Percentiles rank a stretch among this genome's conserved stretches.
Evolutionary conservation across 495 filamentous ascomycete genomes (phyloP).

Genomic region (Penicillium roqueforti): DNA sequence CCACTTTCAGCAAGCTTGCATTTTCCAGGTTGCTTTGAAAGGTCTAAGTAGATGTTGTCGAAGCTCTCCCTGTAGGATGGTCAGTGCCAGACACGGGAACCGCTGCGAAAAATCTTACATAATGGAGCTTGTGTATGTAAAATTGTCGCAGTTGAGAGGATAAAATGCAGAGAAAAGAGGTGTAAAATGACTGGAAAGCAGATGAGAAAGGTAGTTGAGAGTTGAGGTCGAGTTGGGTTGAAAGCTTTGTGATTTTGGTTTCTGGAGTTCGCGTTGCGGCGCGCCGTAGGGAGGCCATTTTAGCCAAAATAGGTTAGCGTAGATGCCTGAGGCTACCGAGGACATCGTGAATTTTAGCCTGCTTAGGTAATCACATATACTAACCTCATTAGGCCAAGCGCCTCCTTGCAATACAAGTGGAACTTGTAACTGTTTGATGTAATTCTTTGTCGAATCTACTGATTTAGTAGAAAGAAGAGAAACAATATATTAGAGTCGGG

Average conservation of each 20-base stretch:
- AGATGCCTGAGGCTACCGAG: slow-evolving; percentile 17
- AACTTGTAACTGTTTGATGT: too few species aligned
- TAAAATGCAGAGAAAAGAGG: neutral
- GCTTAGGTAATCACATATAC: too few species aligned
- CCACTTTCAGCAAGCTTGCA: slow-evolving; percentile 91
- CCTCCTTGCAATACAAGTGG: too few species aligned
- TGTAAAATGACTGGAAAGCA: slow-evolving; percentile 1
- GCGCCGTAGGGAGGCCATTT: slow-evolving; percentile 30
- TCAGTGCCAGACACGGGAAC: slow-evolving; percentile 23
- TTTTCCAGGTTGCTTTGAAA: slow-evolving; percentile 84
- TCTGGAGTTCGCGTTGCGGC: slow-evolving; percentile 37
- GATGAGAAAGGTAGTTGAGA: slow-evolving; percentile 1
- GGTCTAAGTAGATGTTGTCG: slow-evolving; percentile 90
- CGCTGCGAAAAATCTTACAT: slow-evolving; percentile 31
- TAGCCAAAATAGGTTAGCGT: slow-evolving; percentile 17
- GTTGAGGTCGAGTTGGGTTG: slow-evolving; percentile 9
- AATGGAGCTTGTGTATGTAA: slow-evolving; percentile 24
- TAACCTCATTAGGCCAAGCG: too few species aligned
- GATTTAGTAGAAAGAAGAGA: too few species aligned
- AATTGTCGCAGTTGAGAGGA: neutral
- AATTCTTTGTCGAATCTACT: too few species aligned
- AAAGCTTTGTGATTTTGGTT: slow-evolving; percentile 28
- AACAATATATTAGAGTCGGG: too few species aligned
- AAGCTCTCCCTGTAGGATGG: slow-evolving; percentile 71
- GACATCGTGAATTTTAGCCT: too few species aligned